These are phyloP conservation scores for Bidens hawaiensis DNA, from an alignment of 140 eudicot genomes.

Conservation along the genomic window DNA sequence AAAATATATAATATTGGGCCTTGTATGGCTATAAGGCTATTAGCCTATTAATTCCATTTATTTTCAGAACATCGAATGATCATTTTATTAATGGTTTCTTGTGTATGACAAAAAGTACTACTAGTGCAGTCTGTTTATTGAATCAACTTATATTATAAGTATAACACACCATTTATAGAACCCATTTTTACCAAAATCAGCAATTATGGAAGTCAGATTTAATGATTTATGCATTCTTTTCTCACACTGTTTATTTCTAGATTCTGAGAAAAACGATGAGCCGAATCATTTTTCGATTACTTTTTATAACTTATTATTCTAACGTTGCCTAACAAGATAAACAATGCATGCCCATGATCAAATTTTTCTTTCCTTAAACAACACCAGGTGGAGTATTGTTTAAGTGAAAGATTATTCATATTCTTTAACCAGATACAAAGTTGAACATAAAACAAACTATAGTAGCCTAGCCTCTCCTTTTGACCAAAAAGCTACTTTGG, in stretches of 20 bases:
- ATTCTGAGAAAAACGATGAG: neutral
- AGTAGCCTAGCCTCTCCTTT: slow-evolving; percentile 23
- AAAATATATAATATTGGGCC: neutral
- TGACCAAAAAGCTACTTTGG: slow-evolving; percentile 36
- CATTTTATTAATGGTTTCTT: neutral
- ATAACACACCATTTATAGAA: no score
- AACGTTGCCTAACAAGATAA: slow-evolving; percentile 20
- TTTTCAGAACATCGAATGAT: neutral
- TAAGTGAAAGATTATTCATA: slow-evolving; percentile 24
- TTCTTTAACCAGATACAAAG: slow-evolving; percentile 29
- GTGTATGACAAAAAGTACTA: no score
- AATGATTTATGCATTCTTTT: no score
- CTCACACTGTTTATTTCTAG: neutral
- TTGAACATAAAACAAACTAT: slow-evolving; percentile 20
- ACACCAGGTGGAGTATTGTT: slow-evolving; percentile 20
- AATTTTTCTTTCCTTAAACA: slow-evolving; percentile 5
- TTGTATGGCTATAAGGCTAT: neutral
- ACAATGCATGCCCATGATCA: slow-evolving; percentile 18
- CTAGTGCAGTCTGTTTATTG: neutral
- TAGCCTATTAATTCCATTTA: neutral
- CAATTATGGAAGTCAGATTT: no score
- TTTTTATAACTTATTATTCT: slow-evolving; percentile 5
- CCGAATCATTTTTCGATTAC: neutral
- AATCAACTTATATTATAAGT: no score
- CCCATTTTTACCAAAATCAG: no score